Percentiles rank a stretch among this genome's conserved stretches.
These are phyloP conservation scores for Wickerhamomyces sp. DNA, from an alignment of 1,139 yeast species.

Conservation along the genomic window DNA sequence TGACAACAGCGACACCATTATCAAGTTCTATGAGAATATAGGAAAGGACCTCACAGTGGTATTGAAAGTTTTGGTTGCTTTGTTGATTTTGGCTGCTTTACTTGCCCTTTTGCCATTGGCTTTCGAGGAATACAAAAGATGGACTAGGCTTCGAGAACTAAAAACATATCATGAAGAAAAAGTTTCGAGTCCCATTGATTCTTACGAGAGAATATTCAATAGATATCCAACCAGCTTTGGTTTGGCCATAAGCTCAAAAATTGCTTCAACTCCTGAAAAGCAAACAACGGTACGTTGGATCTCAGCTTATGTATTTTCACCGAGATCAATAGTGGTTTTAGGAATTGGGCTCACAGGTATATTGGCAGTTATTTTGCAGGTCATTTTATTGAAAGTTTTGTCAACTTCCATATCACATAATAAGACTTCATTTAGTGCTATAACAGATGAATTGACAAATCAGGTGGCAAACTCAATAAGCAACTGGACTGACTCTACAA, in stretches of 20 bases:
- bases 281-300: constrained; percentile 39
- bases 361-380: constrained; percentile 43
- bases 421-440: constrained; percentile 11
- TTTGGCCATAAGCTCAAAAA: constrained; percentile 6
- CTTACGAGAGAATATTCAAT: constrained; percentile 28
- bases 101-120: constrained; percentile 37
- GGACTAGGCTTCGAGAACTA: constrained; percentile 40
- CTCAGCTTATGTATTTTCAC: constrained; percentile 43
- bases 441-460: constrained; percentile 5
- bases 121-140: constrained; percentile 41
- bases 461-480: constrained; percentile 13
- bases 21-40: constrained; percentile 30
- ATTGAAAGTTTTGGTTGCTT: constrained; percentile 34
- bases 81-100: constrained; percentile 37
- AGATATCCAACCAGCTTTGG: constrained; percentile 22
- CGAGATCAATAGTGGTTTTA: constrained; percentile 39
- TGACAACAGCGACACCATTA: constrained; percentile 22
- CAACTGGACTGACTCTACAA: constrained; percentile 50
- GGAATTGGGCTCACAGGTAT: constrained; percentile 46
- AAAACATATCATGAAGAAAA: constrained; percentile 13
- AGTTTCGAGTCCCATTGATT: constrained; percentile 24
- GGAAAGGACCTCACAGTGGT: constrained; percentile 28
- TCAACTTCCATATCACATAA: constrained; percentile 12
- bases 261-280: constrained; percentile 4
- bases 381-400: constrained; percentile 31